Base-by-base conservation (phyloP, 1,284 basidiomycete species). In the Ustilago vetiveriae region DNA sequence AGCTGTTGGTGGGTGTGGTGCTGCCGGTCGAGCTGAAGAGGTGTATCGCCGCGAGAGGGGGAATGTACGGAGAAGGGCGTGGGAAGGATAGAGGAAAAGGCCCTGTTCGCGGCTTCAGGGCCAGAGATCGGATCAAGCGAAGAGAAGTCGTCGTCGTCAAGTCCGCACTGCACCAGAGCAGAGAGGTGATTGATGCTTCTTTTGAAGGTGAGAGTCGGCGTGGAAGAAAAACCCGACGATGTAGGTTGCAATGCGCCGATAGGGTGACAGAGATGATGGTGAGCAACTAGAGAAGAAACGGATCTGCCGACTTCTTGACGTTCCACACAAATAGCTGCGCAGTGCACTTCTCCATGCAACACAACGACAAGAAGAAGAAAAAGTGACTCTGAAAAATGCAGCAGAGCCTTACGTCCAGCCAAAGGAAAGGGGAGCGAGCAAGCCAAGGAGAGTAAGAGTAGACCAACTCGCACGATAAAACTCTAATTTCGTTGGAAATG, bases 31-130 rank as follows among this genome's bases (percentile, higher is more conserved):
- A n/a, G 43, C 14, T 48, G 44, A 40, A 23, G 21, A 6, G 14
- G 21, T 14, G n/a, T 7, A 1, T 35, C 35, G 44, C 35, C 14
- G 24, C 14, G 36, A 17, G 38, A 32, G 37, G 17, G 3, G 21
- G 11, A 23, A 21, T 21, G 33, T 30, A 30, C 39, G 43, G 40
- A 8, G 45, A 41, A 41, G 30, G 45, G 22, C n/a, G 30, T 8
- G 8, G 26, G 16, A 29, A 7, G 2, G 33, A 37, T 19, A 21
- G 22, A 26, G 35, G 37, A 16, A 49, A 21, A 33, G 57, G 57
- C 64, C 52, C 57, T 56, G 52, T 41, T 38, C 24, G 49, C 64
- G 52, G 64, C 56, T 66, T 60, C 64, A 66, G 63, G 56, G 63
- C 63, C 63, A 66, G 29, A 35, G 56, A 47, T 55, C 56, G 63